These are phyloP conservation scores for Ophiostoma ulmi DNA, from an alignment of 2,329 filamentous ascomycete species.

Conservation along the genomic window DNA sequence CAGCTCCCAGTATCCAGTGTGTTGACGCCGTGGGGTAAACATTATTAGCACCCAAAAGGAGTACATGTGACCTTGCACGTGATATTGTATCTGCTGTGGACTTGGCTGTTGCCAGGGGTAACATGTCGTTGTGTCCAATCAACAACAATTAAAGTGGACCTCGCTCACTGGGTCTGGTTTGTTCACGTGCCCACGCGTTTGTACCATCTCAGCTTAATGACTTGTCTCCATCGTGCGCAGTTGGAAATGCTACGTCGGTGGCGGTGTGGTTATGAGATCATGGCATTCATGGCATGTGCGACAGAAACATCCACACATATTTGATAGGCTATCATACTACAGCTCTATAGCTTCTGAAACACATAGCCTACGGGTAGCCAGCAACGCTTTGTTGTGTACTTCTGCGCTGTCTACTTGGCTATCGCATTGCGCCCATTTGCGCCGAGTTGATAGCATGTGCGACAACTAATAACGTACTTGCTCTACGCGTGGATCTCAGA, in stretches of 20 bases:
- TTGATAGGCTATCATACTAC: neutral
- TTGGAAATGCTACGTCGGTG: neutral
- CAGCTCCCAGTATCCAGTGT: neutral
- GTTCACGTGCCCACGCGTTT: constrained; percentile 7
- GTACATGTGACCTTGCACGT: constrained; percentile 8
- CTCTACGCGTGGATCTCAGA: too few relatives aligned
- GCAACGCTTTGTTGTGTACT: too few relatives aligned
- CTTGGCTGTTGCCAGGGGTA: constrained; percentile 2
- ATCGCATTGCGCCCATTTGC: too few relatives aligned
- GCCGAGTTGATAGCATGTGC: too few relatives aligned
- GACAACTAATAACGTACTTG: too few relatives aligned
- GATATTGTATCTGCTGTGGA: neutral
- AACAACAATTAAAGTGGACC: neutral
- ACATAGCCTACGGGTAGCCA: too few relatives aligned
- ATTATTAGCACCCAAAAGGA: constrained; percentile 4
- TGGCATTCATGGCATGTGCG: neutral
- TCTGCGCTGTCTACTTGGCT: too few relatives aligned
- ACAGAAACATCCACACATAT: neutral
- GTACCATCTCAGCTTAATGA: neutral
- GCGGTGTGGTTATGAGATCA: neutral
- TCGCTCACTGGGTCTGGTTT: neutral
- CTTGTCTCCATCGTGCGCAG: neutral
- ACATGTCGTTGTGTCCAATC: neutral
- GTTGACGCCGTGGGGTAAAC: constrained; percentile 16
- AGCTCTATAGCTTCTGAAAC: too few relatives aligned